Percentiles rank a stretch among this genome's conserved stretches.
Conservation (phyloP, 345 rosid species). For the Hypericum androsaemum region DNA sequence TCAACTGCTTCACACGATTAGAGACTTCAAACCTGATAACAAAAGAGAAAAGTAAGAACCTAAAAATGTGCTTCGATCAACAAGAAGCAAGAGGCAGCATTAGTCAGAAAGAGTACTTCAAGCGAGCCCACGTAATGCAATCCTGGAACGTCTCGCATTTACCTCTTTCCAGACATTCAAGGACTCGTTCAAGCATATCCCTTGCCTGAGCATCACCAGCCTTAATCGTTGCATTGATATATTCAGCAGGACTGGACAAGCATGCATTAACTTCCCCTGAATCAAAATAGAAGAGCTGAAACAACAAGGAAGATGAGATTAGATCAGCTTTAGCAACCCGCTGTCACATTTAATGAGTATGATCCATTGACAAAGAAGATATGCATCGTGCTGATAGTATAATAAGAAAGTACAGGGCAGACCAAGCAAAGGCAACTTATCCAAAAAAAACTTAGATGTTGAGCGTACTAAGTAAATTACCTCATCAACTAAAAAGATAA, state of each 20-base stretch:
- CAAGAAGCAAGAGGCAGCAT: neutral
- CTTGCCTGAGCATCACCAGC: slow-evolving; percentile 98
- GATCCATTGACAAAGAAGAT: too few relatives aligned
- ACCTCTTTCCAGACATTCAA: slow-evolving; percentile 88
- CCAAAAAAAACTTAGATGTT: too few relatives aligned
- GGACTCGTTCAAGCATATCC: slow-evolving; percentile 74
- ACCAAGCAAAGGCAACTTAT: too few relatives aligned
- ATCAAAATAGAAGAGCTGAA: slow-evolving; percentile 93
- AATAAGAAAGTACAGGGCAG: too few relatives aligned
- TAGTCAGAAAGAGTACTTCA: slow-evolving; percentile 37
- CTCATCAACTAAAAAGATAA: too few relatives aligned
- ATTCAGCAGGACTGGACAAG: slow-evolving; percentile 67
- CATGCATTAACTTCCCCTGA: slow-evolving; percentile 92
- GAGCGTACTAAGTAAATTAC: too few relatives aligned
- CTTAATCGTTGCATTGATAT: slow-evolving; percentile 49
- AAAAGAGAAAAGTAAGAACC: slow-evolving; percentile 15
- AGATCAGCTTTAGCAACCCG: too few relatives aligned
- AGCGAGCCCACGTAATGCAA: slow-evolving; percentile 91
- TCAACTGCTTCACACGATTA: slow-evolving; percentile 78
- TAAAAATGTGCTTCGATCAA: neutral
- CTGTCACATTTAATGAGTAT: too few relatives aligned
- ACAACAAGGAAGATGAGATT: too few relatives aligned
- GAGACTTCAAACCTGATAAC: slow-evolving; percentile 73
- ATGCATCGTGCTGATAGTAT: too few relatives aligned
- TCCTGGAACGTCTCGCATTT: slow-evolving; percentile 82